phyloP scores from a whole-genome alignment of 2,329 filamentous ascomycete species.

The Pseudonectria buxi region DNA sequence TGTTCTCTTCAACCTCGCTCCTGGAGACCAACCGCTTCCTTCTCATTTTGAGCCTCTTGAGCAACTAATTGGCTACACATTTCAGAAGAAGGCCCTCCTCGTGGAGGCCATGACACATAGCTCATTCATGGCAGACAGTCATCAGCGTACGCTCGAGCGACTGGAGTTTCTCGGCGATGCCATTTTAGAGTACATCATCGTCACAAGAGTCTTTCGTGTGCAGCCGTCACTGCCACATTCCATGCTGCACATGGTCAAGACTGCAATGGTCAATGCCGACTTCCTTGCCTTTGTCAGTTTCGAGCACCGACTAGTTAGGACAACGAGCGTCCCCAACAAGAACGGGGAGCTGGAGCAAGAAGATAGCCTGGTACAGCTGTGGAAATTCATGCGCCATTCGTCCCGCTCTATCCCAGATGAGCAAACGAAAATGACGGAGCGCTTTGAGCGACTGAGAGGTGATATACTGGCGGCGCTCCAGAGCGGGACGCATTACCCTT shows the following conservation, averaged over 20 bases:
- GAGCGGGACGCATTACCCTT: conserved; percentile 58
- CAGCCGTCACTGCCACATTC: conserved; percentile 37
- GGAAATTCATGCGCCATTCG: conserved; percentile 61
- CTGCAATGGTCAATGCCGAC: conserved; percentile 71
- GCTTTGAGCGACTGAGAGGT: conserved; percentile 42
- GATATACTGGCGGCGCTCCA: conserved; percentile 45
- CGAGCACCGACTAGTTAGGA: conserved; percentile 25
- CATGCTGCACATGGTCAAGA: conserved; percentile 70
- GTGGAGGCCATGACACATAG: conserved; percentile 76
- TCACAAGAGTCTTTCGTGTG: conserved; percentile 49
- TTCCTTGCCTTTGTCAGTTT: conserved; percentile 74
- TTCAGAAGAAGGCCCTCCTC: conserved; percentile 61
- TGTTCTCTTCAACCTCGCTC: conserved; percentile 37
- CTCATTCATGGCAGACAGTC: conserved; percentile 45
- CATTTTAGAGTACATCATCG: conserved; percentile 72
- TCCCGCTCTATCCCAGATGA: conserved; percentile 40
- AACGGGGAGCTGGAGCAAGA: conserved; percentile 12
- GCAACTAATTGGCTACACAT: conserved; percentile 62
- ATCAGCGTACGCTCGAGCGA: conserved; percentile 50
- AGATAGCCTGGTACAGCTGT: conserved; percentile 42
- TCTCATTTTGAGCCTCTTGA: conserved; percentile 48
- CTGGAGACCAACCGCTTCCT: conserved; percentile 29
- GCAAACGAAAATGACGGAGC: conserved; percentile 36
- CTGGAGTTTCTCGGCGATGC: conserved; percentile 87
- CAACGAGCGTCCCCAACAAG: conserved; percentile 12